Evolutionary conservation across 2,329 filamentous ascomycete species (phyloP).

Genomic region (Sclerotinia glacialis): DNA sequence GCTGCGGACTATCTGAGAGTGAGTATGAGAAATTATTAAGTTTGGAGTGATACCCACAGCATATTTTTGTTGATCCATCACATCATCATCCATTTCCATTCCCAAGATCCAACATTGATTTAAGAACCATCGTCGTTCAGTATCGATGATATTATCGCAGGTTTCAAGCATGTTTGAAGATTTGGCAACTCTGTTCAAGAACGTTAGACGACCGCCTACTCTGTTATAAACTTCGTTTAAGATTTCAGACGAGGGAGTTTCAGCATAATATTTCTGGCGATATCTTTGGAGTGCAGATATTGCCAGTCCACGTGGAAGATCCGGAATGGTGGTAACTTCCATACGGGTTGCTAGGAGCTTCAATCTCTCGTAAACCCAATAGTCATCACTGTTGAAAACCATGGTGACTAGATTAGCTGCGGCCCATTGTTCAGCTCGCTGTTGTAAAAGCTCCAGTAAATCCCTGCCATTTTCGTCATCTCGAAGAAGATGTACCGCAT

Average conservation of each 20-base stretch:
- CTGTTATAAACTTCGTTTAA: slow-evolving; percentile 79
- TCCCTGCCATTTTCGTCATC: slow-evolving; percentile 93
- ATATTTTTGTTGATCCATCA: slow-evolving; percentile 98
- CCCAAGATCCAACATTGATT: slow-evolving; percentile 79
- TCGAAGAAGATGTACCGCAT: slow-evolving; percentile 85
- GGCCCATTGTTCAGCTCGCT: slow-evolving; percentile 94
- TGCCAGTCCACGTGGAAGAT: slow-evolving; percentile 76
- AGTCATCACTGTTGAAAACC: slow-evolving; percentile 95
- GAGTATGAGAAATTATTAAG: neutral
- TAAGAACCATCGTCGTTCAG: slow-evolving; percentile 75
- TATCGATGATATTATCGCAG: slow-evolving; percentile 68
- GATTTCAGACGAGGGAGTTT: slow-evolving; percentile 52
- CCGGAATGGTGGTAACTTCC: slow-evolving; percentile 84
- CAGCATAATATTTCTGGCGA: slow-evolving; percentile 71
- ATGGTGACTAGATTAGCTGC: slow-evolving; percentile 85
- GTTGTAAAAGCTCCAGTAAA: slow-evolving; percentile 89
- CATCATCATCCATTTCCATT: slow-evolving; percentile 85
- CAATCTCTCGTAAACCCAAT: slow-evolving; percentile 95
- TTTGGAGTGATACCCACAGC: slow-evolving; percentile 57
- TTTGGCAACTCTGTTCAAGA: slow-evolving; percentile 87
- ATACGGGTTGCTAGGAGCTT: slow-evolving; percentile 92
- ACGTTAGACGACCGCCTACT: slow-evolving; percentile 85
- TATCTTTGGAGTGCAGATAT: slow-evolving; percentile 75
- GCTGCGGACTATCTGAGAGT: slow-evolving; percentile 65
- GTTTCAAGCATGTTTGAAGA: slow-evolving; percentile 74